Conservation (phyloP, 2,329 filamentous ascomycete species). For the Pyrenophora teres region DNA sequence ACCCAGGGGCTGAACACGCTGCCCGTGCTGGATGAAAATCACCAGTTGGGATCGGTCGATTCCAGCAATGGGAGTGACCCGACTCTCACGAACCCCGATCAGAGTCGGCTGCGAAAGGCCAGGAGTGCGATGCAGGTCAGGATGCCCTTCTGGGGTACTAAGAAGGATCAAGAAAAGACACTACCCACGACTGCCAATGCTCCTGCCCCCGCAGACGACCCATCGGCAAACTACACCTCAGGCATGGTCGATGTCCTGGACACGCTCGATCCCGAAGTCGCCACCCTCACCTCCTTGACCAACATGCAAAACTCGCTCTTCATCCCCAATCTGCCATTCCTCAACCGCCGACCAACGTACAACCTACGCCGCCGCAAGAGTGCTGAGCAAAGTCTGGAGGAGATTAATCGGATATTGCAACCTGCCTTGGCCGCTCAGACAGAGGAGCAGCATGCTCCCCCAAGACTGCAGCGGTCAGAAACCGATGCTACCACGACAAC, state of each 20-base stretch:
- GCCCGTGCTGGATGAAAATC: conserved; percentile 37
- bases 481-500: conserved; percentile 42
- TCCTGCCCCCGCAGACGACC: conserved; percentile 4
- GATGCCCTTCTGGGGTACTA: conserved; percentile 33
- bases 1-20: conserved; percentile 29
- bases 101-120: conserved; percentile 33
- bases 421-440: conserved; percentile 25
- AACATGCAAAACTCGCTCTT: conserved; percentile 92
- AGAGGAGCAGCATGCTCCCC: conserved; percentile 26
- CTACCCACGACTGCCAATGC: neutral
- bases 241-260: conserved; percentile 71
- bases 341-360: conserved; percentile 82
- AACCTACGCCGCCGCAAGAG: conserved; percentile 62
- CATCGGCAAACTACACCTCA: conserved; percentile 58
- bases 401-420: conserved; percentile 35
- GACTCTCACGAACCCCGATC: conserved; percentile 15
- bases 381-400: conserved; percentile 39
- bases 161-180: conserved; percentile 19
- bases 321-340: conserved; percentile 76
- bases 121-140: conserved; percentile 36
- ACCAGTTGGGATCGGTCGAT: conserved; percentile 25
- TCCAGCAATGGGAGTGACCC: conserved; percentile 26
- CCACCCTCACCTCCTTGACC: conserved; percentile 80
- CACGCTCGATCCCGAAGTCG: conserved; percentile 78
- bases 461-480: conserved; percentile 32